Conservation (phyloP, 192 early-diverging fungal species). For the Jimgerdemannia lactiflua region DNA sequence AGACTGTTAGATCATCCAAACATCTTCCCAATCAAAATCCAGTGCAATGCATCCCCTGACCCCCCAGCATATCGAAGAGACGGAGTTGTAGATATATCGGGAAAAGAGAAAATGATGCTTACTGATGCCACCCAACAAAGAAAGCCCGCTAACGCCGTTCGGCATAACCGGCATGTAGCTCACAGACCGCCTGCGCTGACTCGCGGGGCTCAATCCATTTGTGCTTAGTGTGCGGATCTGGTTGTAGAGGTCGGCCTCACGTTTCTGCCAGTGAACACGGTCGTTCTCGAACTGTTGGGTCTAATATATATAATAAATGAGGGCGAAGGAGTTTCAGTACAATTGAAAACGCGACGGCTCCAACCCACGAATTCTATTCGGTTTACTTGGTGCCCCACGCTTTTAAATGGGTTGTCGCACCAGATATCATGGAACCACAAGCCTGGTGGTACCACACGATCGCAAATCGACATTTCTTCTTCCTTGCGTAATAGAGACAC, state of each 20-base stretch:
- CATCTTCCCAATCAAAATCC: too few species aligned
- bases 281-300: constrained; percentile 37
- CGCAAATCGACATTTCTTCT: too few species aligned
- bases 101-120: not conserved
- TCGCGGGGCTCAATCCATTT: constrained; percentile 31
- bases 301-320: not conserved
- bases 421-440: too few species aligned
- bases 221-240: constrained; percentile 28
- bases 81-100: not conserved
- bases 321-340: too few species aligned
- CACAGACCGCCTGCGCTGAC: constrained; percentile 32
- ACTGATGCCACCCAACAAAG: constrained; percentile 1
- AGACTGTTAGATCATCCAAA: too few species aligned
- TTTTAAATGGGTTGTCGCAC: too few species aligned
- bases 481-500: not conserved
- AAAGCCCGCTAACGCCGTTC: constrained; percentile 4
- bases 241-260: constrained; percentile 42
- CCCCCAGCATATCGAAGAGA: too few species aligned
- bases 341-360: too few species aligned
- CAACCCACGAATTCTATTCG: too few species aligned
- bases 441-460: too few species aligned
- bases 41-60: too few species aligned
- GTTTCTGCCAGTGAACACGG: constrained; percentile 38
- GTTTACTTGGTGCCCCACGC: too few species aligned
- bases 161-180: constrained; percentile 4